A percentile compares a stretch with the other conserved stretches of the same genome.
These are phyloP conservation scores for Suzukiozyma palmioleophila DNA, from an alignment of 1,139 yeast genomes.

Conservation along the genomic window DNA sequence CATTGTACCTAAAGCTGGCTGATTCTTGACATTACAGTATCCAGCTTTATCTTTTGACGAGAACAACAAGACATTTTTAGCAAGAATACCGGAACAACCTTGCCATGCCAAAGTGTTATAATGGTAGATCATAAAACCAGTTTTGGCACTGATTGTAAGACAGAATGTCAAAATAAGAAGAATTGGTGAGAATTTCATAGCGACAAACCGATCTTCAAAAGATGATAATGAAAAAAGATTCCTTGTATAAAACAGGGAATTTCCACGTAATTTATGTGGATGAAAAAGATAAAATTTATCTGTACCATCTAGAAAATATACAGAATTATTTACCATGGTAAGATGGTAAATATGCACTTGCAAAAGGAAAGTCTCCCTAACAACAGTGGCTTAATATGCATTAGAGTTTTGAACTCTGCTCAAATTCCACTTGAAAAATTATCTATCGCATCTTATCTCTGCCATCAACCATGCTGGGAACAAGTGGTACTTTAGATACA, in stretches of 20 bases:
- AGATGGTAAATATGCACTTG: no score
- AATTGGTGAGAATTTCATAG: no score
- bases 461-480: no score
- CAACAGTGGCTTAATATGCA: neutral
- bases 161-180: no score
- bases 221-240: no score
- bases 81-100: constrained; percentile 27
- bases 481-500: no score
- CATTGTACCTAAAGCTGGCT: constrained; percentile 38
- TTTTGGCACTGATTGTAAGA: no score
- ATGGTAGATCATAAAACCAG: neutral
- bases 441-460: no score
- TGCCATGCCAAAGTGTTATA: constrained; percentile 12
- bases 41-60: constrained; percentile 21
- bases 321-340: no score
- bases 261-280: neutral
- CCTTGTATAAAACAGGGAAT: no score
- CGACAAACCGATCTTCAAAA: no score
- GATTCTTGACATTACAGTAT: constrained; percentile 29
- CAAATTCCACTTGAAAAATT: no score
- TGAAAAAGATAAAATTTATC: neutral
- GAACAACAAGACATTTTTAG: constrained; percentile 22
- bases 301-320: neutral
- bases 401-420: neutral
- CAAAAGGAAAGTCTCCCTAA: neutral